phyloP scores from a whole-genome alignment of 148 eudicot genomes.

The Nyssa sinensis region DNA sequence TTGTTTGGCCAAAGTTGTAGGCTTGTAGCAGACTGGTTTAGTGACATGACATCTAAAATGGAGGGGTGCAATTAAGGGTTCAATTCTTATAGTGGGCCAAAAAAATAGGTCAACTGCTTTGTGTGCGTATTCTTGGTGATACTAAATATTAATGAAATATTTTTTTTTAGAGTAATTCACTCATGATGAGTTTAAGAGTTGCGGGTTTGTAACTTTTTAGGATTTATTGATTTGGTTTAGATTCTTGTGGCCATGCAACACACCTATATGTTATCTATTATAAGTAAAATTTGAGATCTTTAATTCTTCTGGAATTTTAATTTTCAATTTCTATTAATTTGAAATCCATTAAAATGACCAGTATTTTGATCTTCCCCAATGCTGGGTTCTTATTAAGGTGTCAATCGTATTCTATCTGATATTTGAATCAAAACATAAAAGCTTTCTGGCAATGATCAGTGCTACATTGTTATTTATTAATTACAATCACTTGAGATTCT shows the following conservation, averaged over 20 bases:
- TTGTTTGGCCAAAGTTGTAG: no score
- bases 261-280: neutral
- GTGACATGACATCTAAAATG: no score
- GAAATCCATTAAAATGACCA: neutral
- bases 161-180: no score
- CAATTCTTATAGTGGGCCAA: no score
- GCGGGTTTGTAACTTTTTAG: no score
- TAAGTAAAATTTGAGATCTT: neutral
- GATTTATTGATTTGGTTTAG: no score
- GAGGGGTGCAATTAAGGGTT: no score
- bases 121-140: no score
- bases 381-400: neutral
- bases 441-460: neutral
- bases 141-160: no score
- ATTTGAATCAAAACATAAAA: neutral
- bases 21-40: no score
- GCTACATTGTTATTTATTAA: neutral
- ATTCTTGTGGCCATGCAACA: neutral
- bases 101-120: no score
- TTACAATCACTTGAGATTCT: slow-evolving; percentile 7
- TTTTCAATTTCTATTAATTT: neutral
- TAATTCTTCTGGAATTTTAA: neutral
- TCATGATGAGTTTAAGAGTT: no score
- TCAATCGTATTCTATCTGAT: neutral
- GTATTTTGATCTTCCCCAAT: neutral